Base-by-base conservation (phyloP, 108 stramenopile species). In the Conticribra guillardii region DNA sequence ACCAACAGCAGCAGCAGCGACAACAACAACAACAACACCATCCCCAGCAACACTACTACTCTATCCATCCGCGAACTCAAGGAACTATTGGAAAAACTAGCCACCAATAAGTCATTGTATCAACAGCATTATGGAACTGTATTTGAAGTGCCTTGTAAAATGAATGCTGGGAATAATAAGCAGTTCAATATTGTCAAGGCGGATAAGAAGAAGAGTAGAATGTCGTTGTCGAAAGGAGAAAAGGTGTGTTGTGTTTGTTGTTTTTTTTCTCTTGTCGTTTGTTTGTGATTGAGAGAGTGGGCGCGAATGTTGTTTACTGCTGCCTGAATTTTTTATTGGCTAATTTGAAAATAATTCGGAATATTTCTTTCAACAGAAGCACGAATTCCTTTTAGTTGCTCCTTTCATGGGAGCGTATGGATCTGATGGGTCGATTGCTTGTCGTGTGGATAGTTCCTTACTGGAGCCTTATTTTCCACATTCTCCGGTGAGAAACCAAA, bases 391-490 rank as follows among this genome's bases (percentile, higher is more conserved):
- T 14, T 54, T 76, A 34, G 60, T 76, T 0, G 53, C 59, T 14
- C 53, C 52, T 32, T 76, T 76, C 54, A 47, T 63, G n/a, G 74
- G 74, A 34, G 61, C 74, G 3, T 67, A 63, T 33, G 44, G 34
- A 45, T 61, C 74, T n/a, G 73, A 69, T 52, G 80, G 71, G 24
- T 41, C 68, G 21, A 73, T 84, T 26, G 65, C 81, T 15, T 85
- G 77, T 64, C 64, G 77, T 21, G 70, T 85, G 0, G 60, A 72
- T 14, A 82, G 78, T 59, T 50, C 61, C 18, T 41, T 85, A 30
- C 28, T 82, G 63, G 84, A 82, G 58, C 74, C 81, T 1, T 82
- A 63, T 69, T 85, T 85, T 49, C 33, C 32, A n/a, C 32, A 70
- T 48, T 61, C 64, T 70, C 63, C 77, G 73, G 60, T 67, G 26